Base-by-base conservation (phyloP, 345 rosid species). In the Hibiscus trionum region DNA sequence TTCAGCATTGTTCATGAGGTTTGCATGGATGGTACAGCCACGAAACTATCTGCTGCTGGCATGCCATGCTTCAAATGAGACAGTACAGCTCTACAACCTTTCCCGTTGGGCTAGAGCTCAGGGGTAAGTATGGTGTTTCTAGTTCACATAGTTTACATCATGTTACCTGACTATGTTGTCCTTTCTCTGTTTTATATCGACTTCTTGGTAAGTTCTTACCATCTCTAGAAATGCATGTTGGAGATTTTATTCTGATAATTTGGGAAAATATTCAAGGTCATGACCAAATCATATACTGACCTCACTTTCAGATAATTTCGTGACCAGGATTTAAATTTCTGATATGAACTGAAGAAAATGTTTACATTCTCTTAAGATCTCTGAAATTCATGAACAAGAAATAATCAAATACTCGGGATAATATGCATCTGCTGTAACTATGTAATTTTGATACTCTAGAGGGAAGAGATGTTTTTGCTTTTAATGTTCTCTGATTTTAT, bases 41-140 rank as follows among this genome's bases (percentile, higher is more conserved):
- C 93, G 94, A 46, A 91, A 87, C 85, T 88, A 88, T 79, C 80
- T 86, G 44, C 92, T 91, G 76, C 87, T 94, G 69, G 94, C 91
- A 66, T 95, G 98, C 64, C 99, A 90, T 86, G 98, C 86, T 75
- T 95, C 99, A 26, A 95, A 90, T 63, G 99, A 95, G 86, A 87
- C 88, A 42, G 97, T 95, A 73, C 99, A 95, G 79, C 96, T 92
- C 75, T 95, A 90, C 82, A 91, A 92, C 70, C 82, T 95, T 58
- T 90, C 97, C 1, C 90, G 97, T 17, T 95, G 97, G 96, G 98
- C 93, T 52, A 81, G 75, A 79, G 81, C 83, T 72, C 87, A 86
- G 63, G 91, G 95, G 95, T 86, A 81, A 83, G 83, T 70, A 12
- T 27, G 61, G 57, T 19, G 8, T 61, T 31, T 69, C 64, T 53